These are phyloP conservation scores for Petunia hybrid DNA, from an alignment of 305 asterid genomes.

Conservation along the genomic window DNA sequence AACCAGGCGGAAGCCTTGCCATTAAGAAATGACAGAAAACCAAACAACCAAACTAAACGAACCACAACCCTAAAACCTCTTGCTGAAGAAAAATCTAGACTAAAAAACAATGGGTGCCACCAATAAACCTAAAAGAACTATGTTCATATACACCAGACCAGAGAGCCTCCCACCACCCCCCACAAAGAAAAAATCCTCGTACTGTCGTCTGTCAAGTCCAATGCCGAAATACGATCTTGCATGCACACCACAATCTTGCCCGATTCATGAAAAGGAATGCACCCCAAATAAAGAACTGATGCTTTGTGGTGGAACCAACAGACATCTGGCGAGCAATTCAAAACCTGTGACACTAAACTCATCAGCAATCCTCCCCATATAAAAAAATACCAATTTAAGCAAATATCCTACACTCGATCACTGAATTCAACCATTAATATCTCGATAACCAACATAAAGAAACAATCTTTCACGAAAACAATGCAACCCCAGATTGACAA, in stretches of 20 bases:
- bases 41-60: not conserved
- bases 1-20: constrained; percentile 84
- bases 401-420: not conserved
- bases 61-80: constrained; percentile 28
- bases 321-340: constrained; percentile 87
- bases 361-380: constrained; percentile 25
- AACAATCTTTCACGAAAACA: not conserved
- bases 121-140: constrained; percentile 29
- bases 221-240: constrained; percentile 66
- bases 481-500: not conserved
- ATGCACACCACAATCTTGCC: constrained; percentile 72
- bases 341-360: constrained; percentile 49
- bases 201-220: constrained; percentile 67
- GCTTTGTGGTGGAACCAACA: constrained; percentile 76
- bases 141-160: constrained; percentile 33
- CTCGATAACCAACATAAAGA: not conserved
- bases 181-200: constrained; percentile 29
- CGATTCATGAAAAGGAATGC: constrained; percentile 73
- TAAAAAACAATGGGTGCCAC: not conserved
- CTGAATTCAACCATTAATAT: not conserved
- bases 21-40: constrained; percentile 27
- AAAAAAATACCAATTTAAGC: not conserved
- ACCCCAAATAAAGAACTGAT: constrained; percentile 63
- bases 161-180: constrained; percentile 35
- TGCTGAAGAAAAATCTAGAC: not conserved